These are phyloP conservation scores for Rostrohypoxylon terebratum DNA, from an alignment of 495 filamentous ascomycete genomes.

Conservation along the genomic window DNA sequence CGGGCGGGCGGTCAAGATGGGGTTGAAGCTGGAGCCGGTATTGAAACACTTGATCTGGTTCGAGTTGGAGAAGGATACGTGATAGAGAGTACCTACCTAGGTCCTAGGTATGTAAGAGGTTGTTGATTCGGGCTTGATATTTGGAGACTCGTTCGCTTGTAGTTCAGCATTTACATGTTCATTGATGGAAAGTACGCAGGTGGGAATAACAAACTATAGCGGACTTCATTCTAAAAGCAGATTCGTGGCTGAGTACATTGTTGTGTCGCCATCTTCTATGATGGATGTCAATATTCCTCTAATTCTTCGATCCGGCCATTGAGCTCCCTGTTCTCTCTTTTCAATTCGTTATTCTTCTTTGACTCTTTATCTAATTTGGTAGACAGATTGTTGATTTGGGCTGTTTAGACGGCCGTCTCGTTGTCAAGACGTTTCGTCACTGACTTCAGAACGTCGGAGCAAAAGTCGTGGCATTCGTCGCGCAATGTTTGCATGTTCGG, in stretches of 20 bases:
- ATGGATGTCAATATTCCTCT: too few species aligned
- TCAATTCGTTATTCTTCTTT: neutral
- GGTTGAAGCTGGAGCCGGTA: slow-evolving; percentile 38
- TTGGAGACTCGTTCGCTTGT: neutral
- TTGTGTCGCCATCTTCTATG: too few species aligned
- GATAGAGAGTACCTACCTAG: too few species aligned
- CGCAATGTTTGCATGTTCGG: neutral
- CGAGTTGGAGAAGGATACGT: slow-evolving; percentile 13
- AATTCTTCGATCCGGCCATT: too few species aligned
- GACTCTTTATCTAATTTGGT: too few species aligned
- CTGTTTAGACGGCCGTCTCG: too few species aligned
- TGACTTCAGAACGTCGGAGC: neutral
- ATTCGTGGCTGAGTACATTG: neutral
- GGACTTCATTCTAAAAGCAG: neutral
- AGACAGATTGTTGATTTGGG: too few species aligned
- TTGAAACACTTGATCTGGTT: slow-evolving; percentile 51
- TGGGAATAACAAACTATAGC: neutral
- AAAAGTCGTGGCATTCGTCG: neutral
- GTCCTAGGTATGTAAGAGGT: too few species aligned
- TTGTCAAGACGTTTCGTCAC: neutral
- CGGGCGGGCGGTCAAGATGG: slow-evolving; percentile 40
- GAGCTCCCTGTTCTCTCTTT: neutral
- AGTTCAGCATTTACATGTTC: neutral
- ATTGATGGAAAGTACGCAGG: neutral
- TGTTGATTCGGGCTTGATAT: too few species aligned